Evolutionary conservation across 495 filamentous ascomycete species (phyloP).

Genomic region (Glarea lozoyensis): DNA sequence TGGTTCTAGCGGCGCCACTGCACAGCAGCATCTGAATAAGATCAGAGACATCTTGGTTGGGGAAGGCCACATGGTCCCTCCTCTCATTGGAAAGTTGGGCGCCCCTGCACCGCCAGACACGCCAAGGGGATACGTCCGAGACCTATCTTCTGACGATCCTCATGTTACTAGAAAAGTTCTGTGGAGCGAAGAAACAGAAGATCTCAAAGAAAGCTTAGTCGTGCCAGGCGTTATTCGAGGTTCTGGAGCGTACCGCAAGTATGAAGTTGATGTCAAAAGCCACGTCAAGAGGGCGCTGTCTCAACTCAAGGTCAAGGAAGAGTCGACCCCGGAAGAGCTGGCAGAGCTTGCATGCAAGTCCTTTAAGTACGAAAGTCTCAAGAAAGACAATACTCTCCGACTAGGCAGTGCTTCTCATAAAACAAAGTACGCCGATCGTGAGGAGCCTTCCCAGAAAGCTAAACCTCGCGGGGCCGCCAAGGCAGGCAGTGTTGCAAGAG

Average conservation of each 20-base stretch:
- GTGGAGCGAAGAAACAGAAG: slow-evolving; percentile 22
- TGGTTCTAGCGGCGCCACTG: slow-evolving; percentile 21
- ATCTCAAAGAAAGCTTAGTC: slow-evolving; percentile 14
- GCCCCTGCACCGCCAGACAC: slow-evolving; percentile 13
- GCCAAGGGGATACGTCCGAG: slow-evolving; percentile 26
- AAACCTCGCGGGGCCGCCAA: too few relatives aligned
- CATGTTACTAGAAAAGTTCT: slow-evolving; percentile 13
- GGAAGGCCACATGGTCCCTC: slow-evolving; percentile 29
- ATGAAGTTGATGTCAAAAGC: neutral
- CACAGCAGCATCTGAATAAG: slow-evolving; percentile 24
- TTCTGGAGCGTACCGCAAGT: slow-evolving; percentile 15
- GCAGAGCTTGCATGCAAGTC: too few relatives aligned
- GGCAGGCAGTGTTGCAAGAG: too few relatives aligned
- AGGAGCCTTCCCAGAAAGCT: too few relatives aligned
- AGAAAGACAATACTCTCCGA: too few relatives aligned
- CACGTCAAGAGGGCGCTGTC: neutral
- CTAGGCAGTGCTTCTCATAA: too few relatives aligned
- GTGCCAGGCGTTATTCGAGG: slow-evolving; percentile 11
- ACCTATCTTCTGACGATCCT: slow-evolving; percentile 6
- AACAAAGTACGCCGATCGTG: too few relatives aligned
- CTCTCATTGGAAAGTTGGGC: slow-evolving; percentile 16
- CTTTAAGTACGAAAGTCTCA: too few relatives aligned
- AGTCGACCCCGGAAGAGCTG: neutral
- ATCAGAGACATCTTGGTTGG: slow-evolving; percentile 19
- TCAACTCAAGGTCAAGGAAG: neutral